A percentile compares a stretch with the other conserved stretches of the same genome.
phyloP scores from a whole-genome alignment of 2,329 filamentous ascomycete genomes.

The Plenodomus biglobosus region DNA sequence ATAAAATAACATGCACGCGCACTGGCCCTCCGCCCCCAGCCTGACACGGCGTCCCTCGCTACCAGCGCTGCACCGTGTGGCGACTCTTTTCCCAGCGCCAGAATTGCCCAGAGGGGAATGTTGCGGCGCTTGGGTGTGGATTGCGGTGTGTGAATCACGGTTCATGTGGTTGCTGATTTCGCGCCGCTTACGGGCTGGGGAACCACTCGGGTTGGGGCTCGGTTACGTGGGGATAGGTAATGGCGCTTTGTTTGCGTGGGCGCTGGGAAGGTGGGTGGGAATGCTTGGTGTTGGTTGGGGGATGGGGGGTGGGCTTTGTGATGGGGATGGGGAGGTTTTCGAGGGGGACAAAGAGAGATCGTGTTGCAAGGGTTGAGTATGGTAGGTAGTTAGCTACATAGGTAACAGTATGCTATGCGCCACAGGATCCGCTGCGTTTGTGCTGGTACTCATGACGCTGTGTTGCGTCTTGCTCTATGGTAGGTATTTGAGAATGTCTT shows the following conservation, averaged over 20 bases:
- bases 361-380: not conserved
- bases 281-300: no score
- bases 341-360: not conserved
- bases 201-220: no score
- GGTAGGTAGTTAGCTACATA: no score
- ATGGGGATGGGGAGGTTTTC: no score
- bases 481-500: not conserved
- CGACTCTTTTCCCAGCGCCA: conserved; percentile 6
- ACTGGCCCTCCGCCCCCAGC: not conserved
- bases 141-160: conserved; percentile 24
- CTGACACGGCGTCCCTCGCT: conserved; percentile 1
- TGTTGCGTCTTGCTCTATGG: no score
- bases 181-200: not conserved
- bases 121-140: conserved; percentile 16
- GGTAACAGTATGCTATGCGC: no score
- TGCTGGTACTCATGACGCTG: not conserved
- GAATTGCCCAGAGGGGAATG: conserved; percentile 16
- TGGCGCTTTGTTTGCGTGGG: not conserved
- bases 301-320: no score
- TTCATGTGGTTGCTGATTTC: conserved; percentile 10
- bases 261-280: not conserved
- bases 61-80: not conserved
- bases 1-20: no score
- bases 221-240: no score
- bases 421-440: not conserved